Evolutionary conservation across 2,329 filamentous ascomycete genomes (phyloP).

Genomic region (Aspergillus sp.): DNA sequence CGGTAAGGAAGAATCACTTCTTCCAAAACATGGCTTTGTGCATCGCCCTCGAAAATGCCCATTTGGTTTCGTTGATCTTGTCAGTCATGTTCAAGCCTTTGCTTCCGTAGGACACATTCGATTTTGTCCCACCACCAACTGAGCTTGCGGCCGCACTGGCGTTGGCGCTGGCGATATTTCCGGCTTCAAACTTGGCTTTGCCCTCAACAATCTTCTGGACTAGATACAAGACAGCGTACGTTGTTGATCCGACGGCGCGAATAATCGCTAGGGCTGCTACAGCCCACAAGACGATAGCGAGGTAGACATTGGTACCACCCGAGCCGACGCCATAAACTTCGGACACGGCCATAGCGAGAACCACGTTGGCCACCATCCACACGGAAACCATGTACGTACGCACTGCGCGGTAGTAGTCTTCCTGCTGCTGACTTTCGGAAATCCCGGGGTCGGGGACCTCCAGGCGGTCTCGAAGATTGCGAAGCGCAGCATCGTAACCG

Average conservation of each 20-base stretch:
- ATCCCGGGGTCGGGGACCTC: constrained; percentile 67
- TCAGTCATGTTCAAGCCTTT: constrained; percentile 35
- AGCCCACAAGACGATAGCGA: constrained; percentile 89
- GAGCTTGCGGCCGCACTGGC: constrained; percentile 23
- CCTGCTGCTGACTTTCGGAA: constrained; percentile 81
- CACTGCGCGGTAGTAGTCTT: constrained; percentile 97
- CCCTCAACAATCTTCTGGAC: constrained; percentile 87
- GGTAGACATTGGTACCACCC: constrained; percentile 82
- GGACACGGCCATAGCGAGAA: constrained; percentile 88
- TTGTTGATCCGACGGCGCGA: constrained; percentile 75
- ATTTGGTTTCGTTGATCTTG: constrained; percentile 35
- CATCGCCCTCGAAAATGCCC: constrained; percentile 32
- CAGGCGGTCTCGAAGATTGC: constrained; percentile 89
- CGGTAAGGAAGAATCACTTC: constrained; percentile 25
- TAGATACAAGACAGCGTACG: constrained; percentile 80
- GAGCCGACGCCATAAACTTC: constrained; percentile 75
- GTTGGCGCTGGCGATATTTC: constrained; percentile 32
- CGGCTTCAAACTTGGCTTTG: constrained; percentile 61
- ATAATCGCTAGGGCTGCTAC: constrained; percentile 86
- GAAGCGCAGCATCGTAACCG: constrained; percentile 93
- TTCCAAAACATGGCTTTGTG: constrained; percentile 43
- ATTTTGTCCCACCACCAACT: constrained; percentile 15
- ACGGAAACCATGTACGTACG: constrained; percentile 96
- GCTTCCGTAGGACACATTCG: constrained; percentile 30
- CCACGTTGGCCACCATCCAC: constrained; percentile 90